A percentile compares a stretch with the other conserved stretches of the same genome.
phyloP scores from a whole-genome alignment of 2,329 filamentous ascomycete species.

The Sarocladium oryzae region DNA sequence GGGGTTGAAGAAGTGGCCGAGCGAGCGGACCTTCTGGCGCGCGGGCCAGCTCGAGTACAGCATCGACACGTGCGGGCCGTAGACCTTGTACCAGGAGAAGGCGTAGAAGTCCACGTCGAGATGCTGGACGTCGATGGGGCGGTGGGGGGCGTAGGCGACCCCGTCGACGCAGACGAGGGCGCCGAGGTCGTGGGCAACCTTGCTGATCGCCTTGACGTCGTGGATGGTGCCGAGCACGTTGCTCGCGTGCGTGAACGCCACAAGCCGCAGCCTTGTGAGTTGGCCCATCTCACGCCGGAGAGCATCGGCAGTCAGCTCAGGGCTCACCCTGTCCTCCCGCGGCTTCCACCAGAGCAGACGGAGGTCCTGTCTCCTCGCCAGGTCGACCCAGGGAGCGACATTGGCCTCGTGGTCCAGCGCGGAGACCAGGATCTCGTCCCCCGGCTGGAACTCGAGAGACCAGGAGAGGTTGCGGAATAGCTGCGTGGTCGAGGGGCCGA shows the following conservation, averaged over 20 bases:
- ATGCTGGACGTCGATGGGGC: constrained; percentile 59
- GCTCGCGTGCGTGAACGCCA: constrained; percentile 66
- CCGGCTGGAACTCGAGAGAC: constrained; percentile 43
- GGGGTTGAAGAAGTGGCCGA: constrained; percentile 63
- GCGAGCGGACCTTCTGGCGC: constrained; percentile 47
- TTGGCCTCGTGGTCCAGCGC: constrained; percentile 74
- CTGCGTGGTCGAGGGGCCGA: constrained; percentile 70
- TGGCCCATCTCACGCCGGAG: constrained; percentile 47
- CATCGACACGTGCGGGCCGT: constrained; percentile 67
- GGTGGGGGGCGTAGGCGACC: constrained; percentile 70
- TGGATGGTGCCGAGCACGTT: constrained; percentile 70
- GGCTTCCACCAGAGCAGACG: constrained; percentile 66
- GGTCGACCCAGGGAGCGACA: constrained; percentile 64
- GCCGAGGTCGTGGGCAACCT: constrained; percentile 39
- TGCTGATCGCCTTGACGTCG: constrained; percentile 50
- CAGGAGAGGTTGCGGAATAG: constrained; percentile 65
- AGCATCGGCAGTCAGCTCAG: constrained; percentile 50
- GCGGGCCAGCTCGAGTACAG: constrained; percentile 58
- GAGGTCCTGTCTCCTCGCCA: constrained; percentile 55
- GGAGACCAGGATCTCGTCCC: constrained; percentile 64
- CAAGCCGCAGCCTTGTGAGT: constrained; percentile 54
- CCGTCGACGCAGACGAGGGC: constrained; percentile 68
- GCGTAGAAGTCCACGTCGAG: constrained; percentile 69
- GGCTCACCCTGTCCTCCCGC: constrained; percentile 36
- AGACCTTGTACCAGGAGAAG: constrained; percentile 82